Percentiles rank a stretch among this genome's conserved stretches.
Conservation (phyloP, 306 rosid genomes). For the Cicer bijugum region DNA sequence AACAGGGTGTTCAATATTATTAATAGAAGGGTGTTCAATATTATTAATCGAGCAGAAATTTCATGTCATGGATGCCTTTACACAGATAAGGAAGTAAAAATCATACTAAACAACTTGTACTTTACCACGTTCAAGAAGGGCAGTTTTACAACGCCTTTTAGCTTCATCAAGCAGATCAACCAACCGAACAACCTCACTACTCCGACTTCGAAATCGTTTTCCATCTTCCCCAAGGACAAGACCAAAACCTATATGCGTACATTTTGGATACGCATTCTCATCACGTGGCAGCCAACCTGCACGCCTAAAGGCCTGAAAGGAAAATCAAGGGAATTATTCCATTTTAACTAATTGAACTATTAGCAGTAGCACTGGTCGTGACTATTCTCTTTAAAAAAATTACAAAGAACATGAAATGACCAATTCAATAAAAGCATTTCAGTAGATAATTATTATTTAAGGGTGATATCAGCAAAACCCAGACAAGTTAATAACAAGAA, state of each 20-base stretch:
- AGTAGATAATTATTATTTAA: not conserved
- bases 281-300: slow-evolving; percentile 89
- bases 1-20: no score
- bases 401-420: slow-evolving; percentile 14
- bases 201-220: slow-evolving; percentile 85
- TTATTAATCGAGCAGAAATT: slow-evolving; percentile 30
- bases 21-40: no score
- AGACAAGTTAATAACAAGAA: slow-evolving; percentile 28
- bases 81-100: slow-evolving; percentile 37
- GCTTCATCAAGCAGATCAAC: slow-evolving; percentile 98
- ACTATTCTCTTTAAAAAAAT: slow-evolving; percentile 17
- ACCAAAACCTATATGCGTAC: slow-evolving; percentile 91
- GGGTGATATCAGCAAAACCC: slow-evolving; percentile 16
- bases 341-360: slow-evolving; percentile 36
- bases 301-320: slow-evolving; percentile 80
- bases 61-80: slow-evolving; percentile 31
- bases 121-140: slow-evolving; percentile 84
- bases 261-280: slow-evolving; percentile 62
- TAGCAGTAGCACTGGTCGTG: slow-evolving; percentile 20
- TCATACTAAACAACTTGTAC: slow-evolving; percentile 26
- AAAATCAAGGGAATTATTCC: slow-evolving; percentile 32
- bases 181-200: slow-evolving; percentile 83
- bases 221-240: slow-evolving; percentile 98
- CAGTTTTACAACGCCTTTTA: slow-evolving; percentile 82
- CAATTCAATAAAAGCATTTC: slow-evolving; percentile 23